Base-by-base conservation (phyloP, 1,284 basidiomycete genomes). In the Exobasidium cylindrosporum region DNA sequence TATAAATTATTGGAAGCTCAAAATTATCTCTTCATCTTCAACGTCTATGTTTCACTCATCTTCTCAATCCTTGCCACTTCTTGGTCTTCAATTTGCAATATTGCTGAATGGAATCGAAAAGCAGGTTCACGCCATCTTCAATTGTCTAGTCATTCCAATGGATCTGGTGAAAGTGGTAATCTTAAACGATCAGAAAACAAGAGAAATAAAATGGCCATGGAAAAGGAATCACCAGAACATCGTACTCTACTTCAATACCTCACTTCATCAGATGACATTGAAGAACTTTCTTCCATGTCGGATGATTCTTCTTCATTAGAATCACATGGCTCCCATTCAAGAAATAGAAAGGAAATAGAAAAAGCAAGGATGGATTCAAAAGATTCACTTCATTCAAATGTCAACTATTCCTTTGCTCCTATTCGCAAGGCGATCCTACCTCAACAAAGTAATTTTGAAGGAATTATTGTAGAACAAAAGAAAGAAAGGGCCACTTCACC, bases 11-110 rank as follows among this genome's bases (percentile, higher is more conserved):
- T 40, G 35, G 35, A 40, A 40, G 29, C 47, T 7, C 47, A 50
- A 21, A 24, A 50, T 50, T 50, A 50, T 31, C 47, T 50, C 21
- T 26, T 50, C 47, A 26, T 50, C 47, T 31, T 50, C 47, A 50
- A 50, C 29, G 47, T 50, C 7, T 24, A 26, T 21, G 47, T 50
- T 10, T 26, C 47, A 7, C 24, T 50, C 47, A 26, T 26, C 47
- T 50, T 31, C 24, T 50, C 47, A 7, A 50, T 50, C 47, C 29
- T 50, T 24, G 47, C 47, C 14, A 50, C 47, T 50, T 50, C 47
- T 21, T 50, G 47, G 47, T 26, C 47, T 24, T 50, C 47, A 7
- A 24, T 50, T 14, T 31, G 47, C 47, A 31, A 28, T 17, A 17
- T 40, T 17, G 35, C 35, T 17, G 35, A 40, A 17, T 10, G 35